These are phyloP conservation scores for Brasilioporus rufonigricans DNA, from an alignment of 768 basidiomycete species.

Conservation along the genomic window DNA sequence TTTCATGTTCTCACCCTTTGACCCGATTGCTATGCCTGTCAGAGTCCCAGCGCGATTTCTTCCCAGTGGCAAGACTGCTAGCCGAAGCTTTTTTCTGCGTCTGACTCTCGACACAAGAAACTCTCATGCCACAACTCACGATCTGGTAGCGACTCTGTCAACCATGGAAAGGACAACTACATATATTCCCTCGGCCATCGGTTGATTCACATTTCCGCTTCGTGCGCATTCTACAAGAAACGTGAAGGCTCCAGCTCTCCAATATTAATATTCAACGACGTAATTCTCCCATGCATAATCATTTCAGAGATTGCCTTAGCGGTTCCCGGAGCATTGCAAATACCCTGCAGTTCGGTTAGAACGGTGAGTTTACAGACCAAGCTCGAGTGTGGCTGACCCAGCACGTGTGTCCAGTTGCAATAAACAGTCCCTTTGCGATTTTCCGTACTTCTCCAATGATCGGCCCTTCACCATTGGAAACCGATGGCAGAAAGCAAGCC, in stretches of 20 bases:
- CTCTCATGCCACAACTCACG: not conserved
- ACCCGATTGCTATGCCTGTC: no score
- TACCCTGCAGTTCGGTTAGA: constrained; percentile 46
- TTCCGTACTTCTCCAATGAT: constrained; percentile 62
- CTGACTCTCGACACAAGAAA: no score
- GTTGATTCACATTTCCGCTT: no score
- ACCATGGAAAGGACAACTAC: not conserved
- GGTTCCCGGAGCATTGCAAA: constrained; percentile 83
- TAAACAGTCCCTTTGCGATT: constrained; percentile 60
- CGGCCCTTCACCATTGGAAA: constrained; percentile 54
- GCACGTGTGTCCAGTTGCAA: constrained; percentile 79
- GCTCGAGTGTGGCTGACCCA: constrained; percentile 60
- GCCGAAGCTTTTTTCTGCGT: not conserved
- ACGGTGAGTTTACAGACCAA: not conserved
- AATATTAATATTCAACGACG: constrained; percentile 55
- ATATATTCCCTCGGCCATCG: no score
- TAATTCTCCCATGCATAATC: constrained; percentile 63
- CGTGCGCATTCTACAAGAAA: constrained; percentile 27
- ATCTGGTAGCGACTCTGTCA: not conserved
- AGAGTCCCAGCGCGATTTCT: no score
- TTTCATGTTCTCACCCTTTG: no score
- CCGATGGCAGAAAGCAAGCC: constrained; percentile 79
- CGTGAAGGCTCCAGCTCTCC: constrained; percentile 43
- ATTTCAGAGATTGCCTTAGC: constrained; percentile 71
- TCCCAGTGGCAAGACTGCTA: not conserved